Evolutionary conservation across 371 early-diverging fungal genomes (phyloP).

Genomic region (Mortierella sp.): DNA sequence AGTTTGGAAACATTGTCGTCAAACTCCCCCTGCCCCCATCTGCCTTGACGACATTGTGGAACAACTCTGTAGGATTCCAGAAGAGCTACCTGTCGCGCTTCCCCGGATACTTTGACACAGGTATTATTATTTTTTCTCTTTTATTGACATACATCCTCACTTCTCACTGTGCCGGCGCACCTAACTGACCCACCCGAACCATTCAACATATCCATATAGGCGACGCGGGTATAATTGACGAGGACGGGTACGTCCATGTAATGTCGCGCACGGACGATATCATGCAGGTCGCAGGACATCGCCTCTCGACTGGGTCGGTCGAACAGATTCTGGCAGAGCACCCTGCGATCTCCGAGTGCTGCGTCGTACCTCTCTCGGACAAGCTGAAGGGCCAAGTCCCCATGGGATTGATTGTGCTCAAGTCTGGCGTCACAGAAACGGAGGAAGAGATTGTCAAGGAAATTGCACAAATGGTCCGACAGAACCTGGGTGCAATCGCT

Average conservation of each 20-base stretch:
- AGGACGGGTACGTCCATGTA: constrained; percentile 83
- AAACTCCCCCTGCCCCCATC: constrained; percentile 89
- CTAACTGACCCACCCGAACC: no score
- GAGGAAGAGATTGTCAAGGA: constrained; percentile 60
- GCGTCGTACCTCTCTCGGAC: constrained; percentile 78
- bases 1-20: constrained; percentile 83
- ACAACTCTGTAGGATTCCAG: constrained; percentile 82
- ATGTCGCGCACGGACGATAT: constrained; percentile 95
- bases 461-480: constrained; percentile 65
- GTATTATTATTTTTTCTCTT: neutral
- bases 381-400: constrained; percentile 79
- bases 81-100: constrained; percentile 83
- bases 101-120: constrained; percentile 66
- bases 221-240: constrained; percentile 85
- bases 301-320: constrained; percentile 92
- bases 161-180: no score
- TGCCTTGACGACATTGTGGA: constrained; percentile 80
- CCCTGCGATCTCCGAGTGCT: constrained; percentile 82
- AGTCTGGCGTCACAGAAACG: constrained; percentile 45
- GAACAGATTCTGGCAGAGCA: constrained; percentile 86
- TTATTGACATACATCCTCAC: no score
- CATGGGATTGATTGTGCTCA: constrained; percentile 72
- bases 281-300: constrained; percentile 95
- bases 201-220: constrained; percentile 85
- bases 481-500: constrained; percentile 84